These are phyloP conservation scores for Forsythia viridissima DNA, from an alignment of 257 asterid species.

Conservation along the genomic window DNA sequence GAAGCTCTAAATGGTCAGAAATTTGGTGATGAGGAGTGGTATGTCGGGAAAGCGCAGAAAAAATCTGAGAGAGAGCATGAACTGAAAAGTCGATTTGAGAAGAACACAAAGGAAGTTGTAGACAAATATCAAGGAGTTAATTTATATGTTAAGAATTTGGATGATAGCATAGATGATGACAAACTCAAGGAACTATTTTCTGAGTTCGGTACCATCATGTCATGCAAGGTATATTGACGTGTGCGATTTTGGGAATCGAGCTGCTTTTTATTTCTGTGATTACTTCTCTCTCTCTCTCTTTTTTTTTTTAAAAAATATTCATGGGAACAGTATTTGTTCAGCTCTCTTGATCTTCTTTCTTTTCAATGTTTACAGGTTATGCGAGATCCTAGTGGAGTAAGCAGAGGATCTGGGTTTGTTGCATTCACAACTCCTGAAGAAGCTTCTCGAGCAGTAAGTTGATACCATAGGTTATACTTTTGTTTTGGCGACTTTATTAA, in stretches of 20 bases:
- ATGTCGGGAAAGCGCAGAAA: slow-evolving; percentile 62
- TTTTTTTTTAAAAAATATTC: background rate
- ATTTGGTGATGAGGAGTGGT: slow-evolving; percentile 55
- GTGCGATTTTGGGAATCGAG: background rate
- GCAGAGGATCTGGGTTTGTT: slow-evolving; percentile 73
- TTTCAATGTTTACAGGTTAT: slow-evolving; percentile 38
- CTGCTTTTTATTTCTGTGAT: background rate
- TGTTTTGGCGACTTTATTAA: background rate
- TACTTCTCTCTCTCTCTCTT: background rate
- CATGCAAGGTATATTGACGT: slow-evolving; percentile 48
- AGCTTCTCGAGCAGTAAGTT: slow-evolving; percentile 64
- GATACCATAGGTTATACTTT: background rate
- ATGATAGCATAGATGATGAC: slow-evolving; percentile 59
- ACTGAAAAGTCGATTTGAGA: slow-evolving; percentile 45
- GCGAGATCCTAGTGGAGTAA: slow-evolving; percentile 58
- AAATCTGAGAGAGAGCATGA: slow-evolving; percentile 64
- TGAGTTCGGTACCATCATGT: slow-evolving; percentile 48
- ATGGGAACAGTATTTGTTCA: background rate
- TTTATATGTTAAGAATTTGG: slow-evolving; percentile 59
- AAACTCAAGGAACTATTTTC: slow-evolving; percentile 55
- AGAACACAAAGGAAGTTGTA: slow-evolving; percentile 43
- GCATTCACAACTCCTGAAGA: slow-evolving; percentile 66
- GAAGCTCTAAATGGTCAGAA: slow-evolving; percentile 53
- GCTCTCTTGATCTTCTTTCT: background rate
- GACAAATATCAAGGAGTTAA: slow-evolving; percentile 54